A percentile compares a stretch with the other conserved stretches of the same genome.
These are phyloP conservation scores for Arabidopsis thaliana DNA, from an alignment of 345 rosid species.

Conservation along the genomic window DNA sequence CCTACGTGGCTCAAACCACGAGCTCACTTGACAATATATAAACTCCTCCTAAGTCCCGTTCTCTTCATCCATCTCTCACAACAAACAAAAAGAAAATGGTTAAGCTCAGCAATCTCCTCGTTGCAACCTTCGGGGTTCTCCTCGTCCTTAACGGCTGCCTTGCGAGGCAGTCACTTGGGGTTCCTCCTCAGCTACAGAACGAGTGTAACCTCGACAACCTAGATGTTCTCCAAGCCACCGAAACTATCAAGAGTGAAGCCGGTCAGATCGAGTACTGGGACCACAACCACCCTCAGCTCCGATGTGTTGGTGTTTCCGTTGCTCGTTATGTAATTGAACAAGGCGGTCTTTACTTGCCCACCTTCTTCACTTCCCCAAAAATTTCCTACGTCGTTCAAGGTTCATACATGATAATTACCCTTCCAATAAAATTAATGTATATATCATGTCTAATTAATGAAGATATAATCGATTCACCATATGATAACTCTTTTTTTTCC, in stretches of 20 bases:
- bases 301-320: slow-evolving; percentile 63
- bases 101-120: slow-evolving; percentile 28
- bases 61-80: slow-evolving; percentile 32
- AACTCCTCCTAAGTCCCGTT: not conserved
- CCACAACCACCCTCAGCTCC: slow-evolving; percentile 55
- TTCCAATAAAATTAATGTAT: not conserved
- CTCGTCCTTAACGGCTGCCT: slow-evolving; percentile 38
- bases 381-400: slow-evolving; percentile 62
- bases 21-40: slow-evolving; percentile 34
- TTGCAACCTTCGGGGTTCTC: slow-evolving; percentile 33
- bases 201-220: slow-evolving; percentile 59
- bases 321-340: slow-evolving; percentile 51
- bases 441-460: not conserved
- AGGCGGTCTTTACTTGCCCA: slow-evolving; percentile 64
- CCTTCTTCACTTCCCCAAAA: slow-evolving; percentile 51
- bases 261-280: slow-evolving; percentile 61
- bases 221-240: slow-evolving; percentile 54
- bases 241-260: slow-evolving; percentile 54
- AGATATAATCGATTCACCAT: not conserved
- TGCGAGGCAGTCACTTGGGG: slow-evolving; percentile 42
- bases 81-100: slow-evolving; percentile 25
- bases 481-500: not conserved
- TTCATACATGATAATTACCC: not conserved
- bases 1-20: slow-evolving; percentile 31
- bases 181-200: slow-evolving; percentile 45